Evolutionary conservation across 1,139 yeast genomes (phyloP).

Genomic region (Yarrowia galli): DNA sequence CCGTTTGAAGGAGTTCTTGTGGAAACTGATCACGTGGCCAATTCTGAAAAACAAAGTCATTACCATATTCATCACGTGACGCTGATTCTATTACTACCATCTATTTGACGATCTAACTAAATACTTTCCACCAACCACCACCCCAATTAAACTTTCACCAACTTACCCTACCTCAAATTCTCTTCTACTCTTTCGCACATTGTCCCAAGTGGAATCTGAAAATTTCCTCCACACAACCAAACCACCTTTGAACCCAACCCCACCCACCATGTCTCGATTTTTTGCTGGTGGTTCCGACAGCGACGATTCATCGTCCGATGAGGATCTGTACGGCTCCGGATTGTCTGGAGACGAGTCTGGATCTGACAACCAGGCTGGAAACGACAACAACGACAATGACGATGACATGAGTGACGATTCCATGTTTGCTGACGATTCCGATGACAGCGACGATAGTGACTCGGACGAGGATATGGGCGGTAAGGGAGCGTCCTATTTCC

Average conservation of each 20-base stretch:
- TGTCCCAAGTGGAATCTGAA: too few species aligned
- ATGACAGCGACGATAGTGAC: slow-evolving; percentile 50
- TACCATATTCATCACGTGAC: too few species aligned
- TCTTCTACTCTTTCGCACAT: too few species aligned
- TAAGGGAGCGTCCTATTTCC: slow-evolving; percentile 64
- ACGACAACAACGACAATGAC: slow-evolving; percentile 47
- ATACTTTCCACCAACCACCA: too few species aligned
- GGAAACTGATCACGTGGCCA: too few species aligned
- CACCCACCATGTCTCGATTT: slow-evolving; percentile 69
- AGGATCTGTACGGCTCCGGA: slow-evolving; percentile 72
- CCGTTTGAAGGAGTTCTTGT: too few species aligned
- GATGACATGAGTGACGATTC: slow-evolving; percentile 48
- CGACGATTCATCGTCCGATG: slow-evolving; percentile 74
- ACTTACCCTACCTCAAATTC: slow-evolving; percentile 10
- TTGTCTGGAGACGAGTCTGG: slow-evolving; percentile 66
- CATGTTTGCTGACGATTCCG: slow-evolving; percentile 45
- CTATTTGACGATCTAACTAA: too few species aligned
- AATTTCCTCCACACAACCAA: slow-evolving; percentile 31
- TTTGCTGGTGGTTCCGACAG: slow-evolving; percentile 71
- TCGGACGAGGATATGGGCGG: slow-evolving; percentile 54
- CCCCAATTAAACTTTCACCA: too few species aligned
- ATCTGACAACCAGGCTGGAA: slow-evolving; percentile 43
- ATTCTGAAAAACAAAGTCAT: too few species aligned
- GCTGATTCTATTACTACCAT: too few species aligned
- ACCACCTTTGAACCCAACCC: slow-evolving; percentile 1